These are phyloP conservation scores for Cutaneotrichosporon mucoides DNA, from an alignment of 1,284 basidiomycete genomes.

Conservation along the genomic window DNA sequence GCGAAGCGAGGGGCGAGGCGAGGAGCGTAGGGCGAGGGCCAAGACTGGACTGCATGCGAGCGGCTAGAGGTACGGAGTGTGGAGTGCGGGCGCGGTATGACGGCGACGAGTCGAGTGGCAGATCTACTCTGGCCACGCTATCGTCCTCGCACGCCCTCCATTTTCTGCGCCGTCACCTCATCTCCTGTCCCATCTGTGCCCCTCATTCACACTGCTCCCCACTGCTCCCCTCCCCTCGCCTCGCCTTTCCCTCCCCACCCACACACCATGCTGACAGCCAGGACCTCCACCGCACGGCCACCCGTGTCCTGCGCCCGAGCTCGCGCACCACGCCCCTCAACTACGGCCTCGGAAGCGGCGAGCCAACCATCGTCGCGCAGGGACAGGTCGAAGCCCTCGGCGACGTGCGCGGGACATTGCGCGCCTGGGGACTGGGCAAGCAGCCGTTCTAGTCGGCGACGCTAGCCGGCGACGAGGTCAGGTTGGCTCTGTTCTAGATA, in stretches of 20 bases:
- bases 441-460: constrained; percentile 13
- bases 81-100: too few relatives aligned
- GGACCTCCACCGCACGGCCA: constrained; percentile 46
- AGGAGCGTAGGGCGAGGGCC: not conserved
- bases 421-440: constrained; percentile 43
- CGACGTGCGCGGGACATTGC: constrained; percentile 43
- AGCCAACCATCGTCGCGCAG: constrained; percentile 51
- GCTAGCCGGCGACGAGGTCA: too few relatives aligned
- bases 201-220: not conserved
- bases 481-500: too few relatives aligned
- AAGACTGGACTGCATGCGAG: not conserved
- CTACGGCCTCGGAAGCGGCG: constrained; percentile 47
- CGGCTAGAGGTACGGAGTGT: not conserved
- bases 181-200: not conserved
- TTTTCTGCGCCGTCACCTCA: too few relatives aligned
- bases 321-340: constrained; percentile 32
- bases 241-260: not conserved
- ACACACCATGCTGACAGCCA: constrained; percentile 7
- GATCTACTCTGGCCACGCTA: too few relatives aligned
- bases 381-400: constrained; percentile 43
- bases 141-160: too few relatives aligned
- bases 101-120: too few relatives aligned
- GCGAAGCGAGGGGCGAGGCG: not conserved
- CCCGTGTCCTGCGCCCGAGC: constrained; percentile 41
- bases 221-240: not conserved